Base-by-base conservation (phyloP, 306 rosid species). In the Cucumis sativus region DNA sequence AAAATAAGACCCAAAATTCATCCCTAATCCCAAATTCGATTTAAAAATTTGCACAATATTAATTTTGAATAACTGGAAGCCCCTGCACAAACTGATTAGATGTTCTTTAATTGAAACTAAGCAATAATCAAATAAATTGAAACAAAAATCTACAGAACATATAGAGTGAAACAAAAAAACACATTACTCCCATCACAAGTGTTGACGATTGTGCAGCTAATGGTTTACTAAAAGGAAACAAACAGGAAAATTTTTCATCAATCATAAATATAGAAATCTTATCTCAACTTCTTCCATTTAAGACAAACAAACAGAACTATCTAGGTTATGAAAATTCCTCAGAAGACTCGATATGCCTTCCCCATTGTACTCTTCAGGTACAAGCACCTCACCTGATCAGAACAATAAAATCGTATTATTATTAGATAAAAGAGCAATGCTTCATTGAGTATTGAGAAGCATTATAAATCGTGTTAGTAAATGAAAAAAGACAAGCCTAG, bases 331-430 rank as follows among this genome's bases (percentile, higher is more conserved):
- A 72, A 72, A 72, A 51, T 28, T 72, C 10, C 55, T 82, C 28
- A 78, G 74, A 78, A 84, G 17, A 81, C 66, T 0, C 87, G 83
- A 10, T 59, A 76, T 18, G 87, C 82, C 79, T 81, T 84, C 23
- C 87, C 87, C 87, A 84, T 81, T 0, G 84, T 84, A 28, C 82
- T 84, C 82, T 84, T 84, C 76, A 84, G 43, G 70, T 82, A 75
- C 84, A 84, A 62, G 73, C 84, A 81, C 54, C 74, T 81, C 10
- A 84, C 87, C 84, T 81, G 82, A 60, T 13, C 41, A 23, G 25
- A 28, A 37, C 43, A 41, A 61, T 7, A 16, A 55, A 35, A 28
- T 23, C 18, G 10, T 20, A 11, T 21, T 7, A 25, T 62, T 6
- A 7, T 28, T 3, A 43, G 75, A 69, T 13, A 13, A 13, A 68